Percentiles rank a stretch among this genome's conserved stretches.
Evolutionary conservation across 208 protist genomes (phyloP).

Genomic region (Entamoeba invadens): DNA sequence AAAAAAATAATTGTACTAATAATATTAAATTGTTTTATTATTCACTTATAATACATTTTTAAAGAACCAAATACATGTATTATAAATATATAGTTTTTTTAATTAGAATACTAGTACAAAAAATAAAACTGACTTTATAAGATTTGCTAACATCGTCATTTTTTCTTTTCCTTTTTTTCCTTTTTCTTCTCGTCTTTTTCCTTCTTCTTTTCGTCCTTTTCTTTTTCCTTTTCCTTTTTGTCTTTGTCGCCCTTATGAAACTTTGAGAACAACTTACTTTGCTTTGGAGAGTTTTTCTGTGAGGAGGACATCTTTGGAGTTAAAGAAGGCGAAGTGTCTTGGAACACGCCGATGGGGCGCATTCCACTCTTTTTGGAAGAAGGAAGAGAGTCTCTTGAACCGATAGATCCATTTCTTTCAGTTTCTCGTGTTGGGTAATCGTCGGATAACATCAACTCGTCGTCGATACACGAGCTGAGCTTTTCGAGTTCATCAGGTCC

Average conservation of each 20-base stretch:
- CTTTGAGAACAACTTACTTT: neutral
- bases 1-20: too few species aligned
- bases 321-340: neutral
- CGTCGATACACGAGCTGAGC: neutral
- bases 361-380: neutral
- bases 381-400: neutral
- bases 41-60: too few species aligned
- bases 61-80: too few species aligned
- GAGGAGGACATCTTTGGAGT: neutral
- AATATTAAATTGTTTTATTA: too few species aligned
- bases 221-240: neutral
- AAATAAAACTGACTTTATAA: too few species aligned
- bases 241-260: neutral
- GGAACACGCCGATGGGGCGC: neutral
- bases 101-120: too few species aligned
- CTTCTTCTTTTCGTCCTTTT: neutral
- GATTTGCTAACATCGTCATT: too few species aligned
- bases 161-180: neutral
- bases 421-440: neutral
- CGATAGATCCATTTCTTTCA: neutral
- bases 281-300: neutral
- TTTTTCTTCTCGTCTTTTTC: neutral
- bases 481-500: neutral
- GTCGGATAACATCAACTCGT: neutral
- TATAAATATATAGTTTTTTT: too few species aligned